These are phyloP conservation scores for Penicillium sp. DNA, from an alignment of 2,329 filamentous ascomycete species.

Conservation along the genomic window DNA sequence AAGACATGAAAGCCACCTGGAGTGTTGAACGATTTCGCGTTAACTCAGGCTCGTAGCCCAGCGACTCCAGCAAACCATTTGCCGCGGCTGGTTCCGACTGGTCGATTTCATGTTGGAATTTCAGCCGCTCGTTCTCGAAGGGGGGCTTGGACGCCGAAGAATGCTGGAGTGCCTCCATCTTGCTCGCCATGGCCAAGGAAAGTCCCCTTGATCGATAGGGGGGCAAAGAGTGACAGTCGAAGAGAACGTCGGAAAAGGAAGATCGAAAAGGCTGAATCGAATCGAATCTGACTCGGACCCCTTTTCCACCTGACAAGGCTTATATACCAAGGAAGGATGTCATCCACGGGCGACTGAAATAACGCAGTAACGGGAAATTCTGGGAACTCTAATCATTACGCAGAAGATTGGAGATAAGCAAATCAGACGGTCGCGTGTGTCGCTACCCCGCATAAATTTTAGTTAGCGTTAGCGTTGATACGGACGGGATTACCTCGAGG, in stretches of 20 bases:
- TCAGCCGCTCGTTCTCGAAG: not conserved
- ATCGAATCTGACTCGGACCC: not conserved
- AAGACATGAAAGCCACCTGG: slow-evolving; percentile 41
- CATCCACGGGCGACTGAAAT: not conserved
- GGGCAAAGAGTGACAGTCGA: not conserved
- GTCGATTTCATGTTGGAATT: slow-evolving; percentile 1
- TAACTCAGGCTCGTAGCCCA: slow-evolving; percentile 67
- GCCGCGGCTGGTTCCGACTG: slow-evolving; percentile 17
- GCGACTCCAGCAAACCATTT: slow-evolving; percentile 18
- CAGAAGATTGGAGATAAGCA: slow-evolving; percentile 1
- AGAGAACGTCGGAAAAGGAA: not conserved
- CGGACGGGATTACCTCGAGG: not conserved
- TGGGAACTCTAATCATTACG: not conserved
- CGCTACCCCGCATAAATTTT: slow-evolving; percentile 1
- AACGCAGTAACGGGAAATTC: not conserved
- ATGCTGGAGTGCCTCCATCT: not conserved
- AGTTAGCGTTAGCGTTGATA: not conserved
- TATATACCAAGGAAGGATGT: not conserved
- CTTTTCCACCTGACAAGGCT: not conserved
- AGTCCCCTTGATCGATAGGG: not conserved
- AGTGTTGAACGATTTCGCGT: slow-evolving; percentile 59
- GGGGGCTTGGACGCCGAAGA: not conserved
- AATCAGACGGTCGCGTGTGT: not conserved
- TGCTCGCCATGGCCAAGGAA: not conserved
- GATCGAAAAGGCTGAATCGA: not conserved